Evolutionary conservation across 805 yeast genomes (phyloP), one percentile per base, ranked within the genome.

Genomic region (Kockiozyma suomiensis): DNA sequence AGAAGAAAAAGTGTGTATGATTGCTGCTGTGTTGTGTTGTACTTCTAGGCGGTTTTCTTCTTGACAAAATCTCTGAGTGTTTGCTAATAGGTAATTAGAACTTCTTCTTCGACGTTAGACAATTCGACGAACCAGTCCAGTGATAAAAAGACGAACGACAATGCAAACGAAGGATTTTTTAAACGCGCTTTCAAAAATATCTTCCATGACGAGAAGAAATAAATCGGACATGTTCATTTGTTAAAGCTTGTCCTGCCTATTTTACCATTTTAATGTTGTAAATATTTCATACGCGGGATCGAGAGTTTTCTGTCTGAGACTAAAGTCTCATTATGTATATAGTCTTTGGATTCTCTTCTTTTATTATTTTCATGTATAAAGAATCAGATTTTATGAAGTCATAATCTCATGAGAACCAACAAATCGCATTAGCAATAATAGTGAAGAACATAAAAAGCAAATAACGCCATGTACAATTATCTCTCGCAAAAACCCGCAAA

Each of bases 141-240:
- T 0, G 47, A 48, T 1, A 42, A 23, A 41, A 46, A 41, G 26
- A 26, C 26, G 26, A 26, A 23, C 25, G 50, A 41, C 37, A 25
- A 47, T 17, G 35, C 6, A 6, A 17, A 42, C n/a, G 62, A 42
- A 25, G 64, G 64, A 17, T 57, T 61, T 26, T 33, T 61, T 21
- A 61, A 61, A 32, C 51, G 62, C 25, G 47, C 63, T 19, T 25
- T 61, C 28, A 58, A 58, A 32, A 57, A 58, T 26, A 57, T 61
- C 4, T 58, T 61, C 37, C 64, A 57, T 25, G 58, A 37, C 17
- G 51, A 46, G 17, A 46, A 46, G 50, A 26, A 46, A 32, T 54
- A 45, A 37, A n/a, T n/a, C n/a, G n/a, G n/a, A n/a, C n/a, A n/a
- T n/a, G 4, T 37, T 54, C 7, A n/a, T 38, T 6, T 38, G 21